Evolutionary conservation across 2,329 filamentous ascomycete species (phyloP), one percentile per base, ranked within the genome.

Genomic region (Dactylellina leptospora): DNA sequence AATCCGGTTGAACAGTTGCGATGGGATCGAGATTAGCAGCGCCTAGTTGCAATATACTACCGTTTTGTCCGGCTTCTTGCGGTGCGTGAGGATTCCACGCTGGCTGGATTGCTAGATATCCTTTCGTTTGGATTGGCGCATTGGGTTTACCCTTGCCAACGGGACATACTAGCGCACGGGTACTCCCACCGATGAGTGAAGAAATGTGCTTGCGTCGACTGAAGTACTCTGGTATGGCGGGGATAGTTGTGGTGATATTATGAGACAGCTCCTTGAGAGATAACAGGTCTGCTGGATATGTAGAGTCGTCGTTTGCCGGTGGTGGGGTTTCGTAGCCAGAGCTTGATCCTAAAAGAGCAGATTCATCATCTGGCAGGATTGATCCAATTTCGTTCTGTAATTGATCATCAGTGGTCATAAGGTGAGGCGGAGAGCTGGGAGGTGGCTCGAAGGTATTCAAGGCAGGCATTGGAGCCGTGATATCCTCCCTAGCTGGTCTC

Each of bases 1-100:
- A 72, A 18, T 60, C 23, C 10, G 38, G 8, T 25, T 64, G 68
- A 3, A 33, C 16, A 23, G 63, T 59, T 1, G 68, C 53, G 8
- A 72, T 58, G 5, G 53, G 45, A 16, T 72, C 59, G 1, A 63
- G 42, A 11, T 44, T 44, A 11, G 25, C 33, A 2, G 3, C 44
- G 10, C 44, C 48, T 13, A 72, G 16, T 10, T 72, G 68, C 53
- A 72, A 59, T 16, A 72, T 64, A 33, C 68, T 72, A 3, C 68
- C 59, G 16, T 72, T 64, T 42, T 72, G 27, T 13, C 68, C 68
- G 3, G 68, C 59, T 18, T 36, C 53, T 20, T 22, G 51, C 0
- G 68, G 68, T 10, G 54, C 59, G 33, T 64, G 68, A 18, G 68
- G 68, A 13, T 72, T 72, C 68, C 68, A 72, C 16, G 47, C 59